Conservation (phyloP, 2,329 filamentous ascomycete genomes). For the Diatrype stigma region DNA sequence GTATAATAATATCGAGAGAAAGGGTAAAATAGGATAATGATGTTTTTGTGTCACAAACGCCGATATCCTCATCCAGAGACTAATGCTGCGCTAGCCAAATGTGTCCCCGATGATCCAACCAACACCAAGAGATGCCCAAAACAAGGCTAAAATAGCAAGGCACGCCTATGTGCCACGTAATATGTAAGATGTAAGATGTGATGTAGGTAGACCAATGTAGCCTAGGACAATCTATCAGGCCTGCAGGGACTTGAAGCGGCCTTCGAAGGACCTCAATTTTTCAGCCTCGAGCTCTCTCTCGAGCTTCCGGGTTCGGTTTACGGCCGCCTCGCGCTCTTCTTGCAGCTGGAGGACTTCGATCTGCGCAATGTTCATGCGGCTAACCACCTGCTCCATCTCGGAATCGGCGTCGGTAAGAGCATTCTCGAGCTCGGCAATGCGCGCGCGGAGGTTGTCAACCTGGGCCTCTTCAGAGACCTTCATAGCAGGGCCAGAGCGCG, state of each 20-base stretch:
- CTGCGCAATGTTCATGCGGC: constrained; percentile 77
- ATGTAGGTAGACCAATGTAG: background rate
- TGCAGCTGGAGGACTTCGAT: constrained; percentile 79
- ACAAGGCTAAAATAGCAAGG: background rate
- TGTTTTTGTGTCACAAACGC: background rate
- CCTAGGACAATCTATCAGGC: constrained; percentile 5
- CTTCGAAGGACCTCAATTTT: constrained; percentile 50
- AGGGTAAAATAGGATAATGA: background rate
- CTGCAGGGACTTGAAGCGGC: constrained; percentile 32
- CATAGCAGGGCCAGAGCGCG: constrained; percentile 49
- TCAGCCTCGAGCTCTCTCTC: constrained; percentile 64
- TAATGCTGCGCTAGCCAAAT: background rate
- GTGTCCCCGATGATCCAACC: background rate
- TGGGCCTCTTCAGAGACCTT: constrained; percentile 69
- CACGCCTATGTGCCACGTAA: background rate
- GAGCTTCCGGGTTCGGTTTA: constrained; percentile 65
- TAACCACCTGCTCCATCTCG: constrained; percentile 81
- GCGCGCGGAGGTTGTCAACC: constrained; percentile 70
- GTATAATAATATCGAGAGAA: background rate
- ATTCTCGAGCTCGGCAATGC: constrained; percentile 80
- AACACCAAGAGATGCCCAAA: background rate
- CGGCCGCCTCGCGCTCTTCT: constrained; percentile 68
- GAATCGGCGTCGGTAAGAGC: constrained; percentile 70
- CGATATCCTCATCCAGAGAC: background rate
- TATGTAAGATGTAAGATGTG: background rate